Percentiles rank a stretch among this genome's conserved stretches.
Conservation (phyloP, 495 filamentous ascomycete species). For the Penicillium coprophilum region DNA sequence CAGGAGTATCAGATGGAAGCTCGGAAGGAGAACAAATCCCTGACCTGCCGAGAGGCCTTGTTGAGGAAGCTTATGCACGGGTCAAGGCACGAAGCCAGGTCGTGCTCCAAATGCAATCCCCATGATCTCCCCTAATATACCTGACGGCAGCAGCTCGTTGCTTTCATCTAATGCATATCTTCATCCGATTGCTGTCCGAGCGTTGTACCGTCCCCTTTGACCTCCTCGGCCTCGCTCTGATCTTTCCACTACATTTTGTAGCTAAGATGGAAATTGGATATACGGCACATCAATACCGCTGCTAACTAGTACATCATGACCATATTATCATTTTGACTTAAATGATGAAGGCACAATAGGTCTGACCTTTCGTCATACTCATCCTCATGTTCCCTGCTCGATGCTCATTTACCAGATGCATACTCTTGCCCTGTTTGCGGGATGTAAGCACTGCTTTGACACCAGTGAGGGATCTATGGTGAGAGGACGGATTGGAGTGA, state of each 20-base stretch:
- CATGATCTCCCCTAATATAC: neutral
- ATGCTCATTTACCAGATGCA: constrained; percentile 27
- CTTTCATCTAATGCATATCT: neutral
- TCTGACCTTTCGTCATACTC: constrained; percentile 19
- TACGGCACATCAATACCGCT: neutral
- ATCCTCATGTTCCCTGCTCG: neutral
- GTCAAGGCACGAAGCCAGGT: constrained; percentile 31
- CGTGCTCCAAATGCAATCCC: neutral
- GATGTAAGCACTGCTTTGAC: constrained; percentile 36
- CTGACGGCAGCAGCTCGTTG: neutral
- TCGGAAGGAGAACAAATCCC: constrained; percentile 50
- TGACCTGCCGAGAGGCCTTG: constrained; percentile 51
- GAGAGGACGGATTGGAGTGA: constrained; percentile 31
- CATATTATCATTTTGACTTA: constrained; percentile 14
- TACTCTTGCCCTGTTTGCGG: constrained; percentile 25
- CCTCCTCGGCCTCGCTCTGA: neutral
- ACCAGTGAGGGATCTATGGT: constrained; percentile 3
- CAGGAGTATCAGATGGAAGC: constrained; percentile 17
- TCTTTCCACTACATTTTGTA: neutral
- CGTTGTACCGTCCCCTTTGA: neutral
- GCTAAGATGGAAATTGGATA: constrained; percentile 5
- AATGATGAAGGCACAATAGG: constrained; percentile 37
- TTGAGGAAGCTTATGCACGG: constrained; percentile 53
- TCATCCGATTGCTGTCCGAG: neutral
- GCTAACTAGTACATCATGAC: neutral